A percentile compares a stretch with the other conserved stretches of the same genome.
Evolutionary conservation across 768 basidiomycete genomes (phyloP).

Genomic region (Kwoniella sp.): DNA sequence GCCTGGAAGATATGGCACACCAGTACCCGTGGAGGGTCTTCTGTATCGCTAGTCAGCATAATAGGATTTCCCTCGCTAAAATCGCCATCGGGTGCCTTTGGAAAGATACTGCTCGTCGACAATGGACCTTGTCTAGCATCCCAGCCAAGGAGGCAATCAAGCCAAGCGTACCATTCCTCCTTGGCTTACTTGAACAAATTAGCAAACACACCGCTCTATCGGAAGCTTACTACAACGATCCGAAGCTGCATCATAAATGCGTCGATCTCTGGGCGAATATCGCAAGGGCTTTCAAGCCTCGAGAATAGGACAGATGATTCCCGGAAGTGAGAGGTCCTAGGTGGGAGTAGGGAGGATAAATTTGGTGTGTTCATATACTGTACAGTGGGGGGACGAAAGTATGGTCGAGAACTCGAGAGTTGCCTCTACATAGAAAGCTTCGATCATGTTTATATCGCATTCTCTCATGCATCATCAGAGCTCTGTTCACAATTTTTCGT

Average conservation of each 20-base stretch:
- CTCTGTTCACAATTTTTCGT: too few relatives aligned
- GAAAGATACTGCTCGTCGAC: background rate
- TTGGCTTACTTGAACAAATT: background rate
- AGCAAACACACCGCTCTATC: background rate
- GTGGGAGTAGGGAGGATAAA: too few relatives aligned
- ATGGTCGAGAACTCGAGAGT: too few relatives aligned
- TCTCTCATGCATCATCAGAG: too few relatives aligned
- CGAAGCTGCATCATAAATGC: too few relatives aligned
- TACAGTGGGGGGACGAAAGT: too few relatives aligned
- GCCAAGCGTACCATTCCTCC: background rate
- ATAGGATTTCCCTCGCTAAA: background rate
- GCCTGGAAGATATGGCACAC: background rate
- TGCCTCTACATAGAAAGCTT: too few relatives aligned
- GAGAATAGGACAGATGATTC: background rate
- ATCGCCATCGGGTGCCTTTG: background rate
- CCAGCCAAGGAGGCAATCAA: background rate
- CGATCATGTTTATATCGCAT: too few relatives aligned
- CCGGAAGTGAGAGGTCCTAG: too few relatives aligned
- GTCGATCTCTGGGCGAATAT: background rate
- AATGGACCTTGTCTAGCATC: background rate
- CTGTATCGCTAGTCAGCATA: slow-evolving; percentile 10
- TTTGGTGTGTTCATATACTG: too few relatives aligned
- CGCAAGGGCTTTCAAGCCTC: background rate
- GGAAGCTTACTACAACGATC: background rate
- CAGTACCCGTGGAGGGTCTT: slow-evolving; percentile 4